phyloP scores from a whole-genome alignment of 768 basidiomycete genomes.

The Mycena alexandri region DNA sequence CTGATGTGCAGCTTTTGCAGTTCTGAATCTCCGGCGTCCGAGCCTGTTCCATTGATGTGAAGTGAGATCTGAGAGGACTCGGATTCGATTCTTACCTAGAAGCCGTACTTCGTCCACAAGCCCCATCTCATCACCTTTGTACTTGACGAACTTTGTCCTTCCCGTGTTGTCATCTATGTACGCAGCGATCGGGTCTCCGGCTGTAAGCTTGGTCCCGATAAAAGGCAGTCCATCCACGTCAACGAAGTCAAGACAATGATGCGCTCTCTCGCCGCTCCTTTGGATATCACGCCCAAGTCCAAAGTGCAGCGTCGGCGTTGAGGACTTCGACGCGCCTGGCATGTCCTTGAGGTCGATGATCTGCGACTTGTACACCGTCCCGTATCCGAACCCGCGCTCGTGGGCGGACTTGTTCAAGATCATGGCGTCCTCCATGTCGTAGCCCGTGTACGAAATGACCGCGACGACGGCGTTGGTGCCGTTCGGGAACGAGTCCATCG shows the following conservation, averaged over 20 bases:
- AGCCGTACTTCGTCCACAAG: conserved; percentile 94
- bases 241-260: conserved; percentile 63
- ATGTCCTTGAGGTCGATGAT: conserved; percentile 90
- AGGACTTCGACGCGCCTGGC: conserved; percentile 70
- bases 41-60: conserved; percentile 60
- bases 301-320: conserved; percentile 86
- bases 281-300: conserved; percentile 85
- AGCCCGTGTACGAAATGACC: conserved; percentile 99
- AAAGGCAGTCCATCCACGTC: conserved; percentile 89
- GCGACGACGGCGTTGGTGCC: conserved; percentile 98
- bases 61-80: neutral
- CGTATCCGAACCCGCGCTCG: conserved; percentile 97
- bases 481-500: conserved; percentile 98
- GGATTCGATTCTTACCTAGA: conserved; percentile 68
- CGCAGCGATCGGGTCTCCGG: conserved; percentile 87
- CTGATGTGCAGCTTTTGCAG: conserved; percentile 95
- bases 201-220: conserved; percentile 74
- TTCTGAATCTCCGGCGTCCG: conserved; percentile 88
- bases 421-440: conserved; percentile 99
- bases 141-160: conserved; percentile 88
- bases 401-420: conserved; percentile 99
- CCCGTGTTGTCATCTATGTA: conserved; percentile 90
- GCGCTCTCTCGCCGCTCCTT: conserved; percentile 60
- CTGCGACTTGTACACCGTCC: conserved; percentile 95
- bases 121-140: conserved; percentile 94